Percentiles rank a stretch among this genome's conserved stretches.
Evolutionary conservation across 2,329 filamentous ascomycete species (phyloP).

Genomic region (Botrytis fragariae): DNA sequence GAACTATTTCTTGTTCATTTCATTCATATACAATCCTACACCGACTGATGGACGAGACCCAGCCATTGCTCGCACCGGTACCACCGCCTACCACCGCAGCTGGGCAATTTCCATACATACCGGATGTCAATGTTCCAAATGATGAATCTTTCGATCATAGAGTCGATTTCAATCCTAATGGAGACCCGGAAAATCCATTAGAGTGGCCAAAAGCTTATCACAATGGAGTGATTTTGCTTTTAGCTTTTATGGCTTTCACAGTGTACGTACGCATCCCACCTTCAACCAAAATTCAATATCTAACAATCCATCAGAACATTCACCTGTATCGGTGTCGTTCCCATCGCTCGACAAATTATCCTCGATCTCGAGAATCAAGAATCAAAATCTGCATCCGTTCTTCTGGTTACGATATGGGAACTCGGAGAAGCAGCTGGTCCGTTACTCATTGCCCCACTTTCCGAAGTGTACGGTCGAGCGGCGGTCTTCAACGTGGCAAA

Average conservation of each 20-base stretch:
- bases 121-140: constrained; percentile 4
- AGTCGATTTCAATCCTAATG: constrained; percentile 47
- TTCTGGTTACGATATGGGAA: constrained; percentile 50
- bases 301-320: constrained; percentile 47
- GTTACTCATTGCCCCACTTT: constrained; percentile 46
- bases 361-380: constrained; percentile 43
- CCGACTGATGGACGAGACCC: constrained; percentile 40
- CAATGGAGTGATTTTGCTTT: constrained; percentile 51
- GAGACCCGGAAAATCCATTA: constrained; percentile 51
- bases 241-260: constrained; percentile 55
- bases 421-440: constrained; percentile 48
- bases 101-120: constrained; percentile 3
- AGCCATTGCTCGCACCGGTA: constrained; percentile 26
- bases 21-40: neutral
- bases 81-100: neutral
- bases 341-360: constrained; percentile 52
- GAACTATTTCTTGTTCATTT: neutral
- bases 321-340: constrained; percentile 55
- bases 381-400: constrained; percentile 23
- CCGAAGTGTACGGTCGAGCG: constrained; percentile 45
- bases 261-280: constrained; percentile 43
- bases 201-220: constrained; percentile 54
- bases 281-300: neutral
- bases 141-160: constrained; percentile 24
- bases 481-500: constrained; percentile 46